These are phyloP conservation scores for Pythium vanterpoolii DNA, from an alignment of 352 stramenopile genomes.

Conservation along the genomic window DNA sequence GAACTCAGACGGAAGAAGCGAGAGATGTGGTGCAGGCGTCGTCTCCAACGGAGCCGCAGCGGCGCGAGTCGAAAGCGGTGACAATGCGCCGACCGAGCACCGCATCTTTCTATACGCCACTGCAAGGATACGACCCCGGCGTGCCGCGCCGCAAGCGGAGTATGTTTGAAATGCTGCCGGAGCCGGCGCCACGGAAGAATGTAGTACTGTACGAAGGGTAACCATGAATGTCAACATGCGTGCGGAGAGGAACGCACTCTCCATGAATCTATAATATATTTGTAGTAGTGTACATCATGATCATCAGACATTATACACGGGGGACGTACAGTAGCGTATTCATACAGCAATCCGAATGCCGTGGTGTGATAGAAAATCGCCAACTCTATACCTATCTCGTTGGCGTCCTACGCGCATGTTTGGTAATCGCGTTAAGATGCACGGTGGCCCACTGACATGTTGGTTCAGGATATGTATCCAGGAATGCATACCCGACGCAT, in stretches of 20 bases:
- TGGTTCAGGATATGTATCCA: too few species aligned
- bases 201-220: conserved; percentile 19
- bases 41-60: not conserved
- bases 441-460: too few species aligned
- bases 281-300: too few species aligned
- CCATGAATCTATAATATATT: too few species aligned
- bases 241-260: too few species aligned
- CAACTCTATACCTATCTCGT: too few species aligned
- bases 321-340: too few species aligned
- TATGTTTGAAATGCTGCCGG: conserved; percentile 18
- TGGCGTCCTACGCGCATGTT: too few species aligned
- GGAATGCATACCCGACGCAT: too few species aligned
- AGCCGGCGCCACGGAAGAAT: conserved; percentile 19
- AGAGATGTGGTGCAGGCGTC: not conserved
- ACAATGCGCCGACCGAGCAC: not conserved
- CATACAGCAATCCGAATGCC: not conserved
- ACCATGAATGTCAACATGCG: not conserved
- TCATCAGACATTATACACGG: too few species aligned
- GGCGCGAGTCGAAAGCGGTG: not conserved
- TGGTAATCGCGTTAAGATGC: too few species aligned
- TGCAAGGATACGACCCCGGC: conserved; percentile 7
- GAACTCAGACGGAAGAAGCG: not conserved
- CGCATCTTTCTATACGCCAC: not conserved
- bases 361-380: not conserved
- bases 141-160: conserved; percentile 15